Percentiles rank a stretch among this genome's conserved stretches.
Evolutionary conservation across 2,329 filamentous ascomycete species (phyloP).

Genomic region (Aspergillus caelatus): DNA sequence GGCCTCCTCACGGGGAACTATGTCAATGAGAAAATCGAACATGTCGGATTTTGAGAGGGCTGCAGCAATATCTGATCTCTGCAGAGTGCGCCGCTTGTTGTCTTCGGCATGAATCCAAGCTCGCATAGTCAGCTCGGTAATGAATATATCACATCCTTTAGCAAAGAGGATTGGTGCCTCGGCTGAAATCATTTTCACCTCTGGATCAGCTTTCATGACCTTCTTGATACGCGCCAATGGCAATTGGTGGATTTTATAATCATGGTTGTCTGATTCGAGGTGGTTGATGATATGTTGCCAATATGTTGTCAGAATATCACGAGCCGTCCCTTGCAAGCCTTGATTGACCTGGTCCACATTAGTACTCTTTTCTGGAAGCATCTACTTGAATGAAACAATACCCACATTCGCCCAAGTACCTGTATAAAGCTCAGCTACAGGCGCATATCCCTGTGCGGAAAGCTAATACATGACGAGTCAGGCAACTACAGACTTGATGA

Average conservation of each 20-base stretch:
- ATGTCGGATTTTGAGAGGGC: constrained; percentile 97
- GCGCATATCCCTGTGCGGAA: constrained; percentile 82
- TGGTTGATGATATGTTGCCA: constrained; percentile 99
- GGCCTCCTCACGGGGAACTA: constrained; percentile 94
- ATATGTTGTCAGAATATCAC: constrained; percentile 97
- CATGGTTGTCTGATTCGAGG: constrained; percentile 90
- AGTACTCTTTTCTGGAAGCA: constrained; percentile 24
- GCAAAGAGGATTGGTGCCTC: constrained; percentile 97
- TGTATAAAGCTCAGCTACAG: constrained; percentile 87
- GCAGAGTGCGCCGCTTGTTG: constrained; percentile 94
- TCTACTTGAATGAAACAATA: constrained; percentile 15
- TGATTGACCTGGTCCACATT: constrained; percentile 74
- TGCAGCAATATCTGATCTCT: constrained; percentile 94
- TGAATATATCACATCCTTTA: constrained; percentile 98
- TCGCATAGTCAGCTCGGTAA: constrained; percentile 97
- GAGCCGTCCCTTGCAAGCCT: constrained; percentile 87
- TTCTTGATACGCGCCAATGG: constrained; percentile 99
- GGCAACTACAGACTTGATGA: constrained; percentile 6
- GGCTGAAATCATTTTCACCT: constrained; percentile 99
- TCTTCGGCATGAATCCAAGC: constrained; percentile 99
- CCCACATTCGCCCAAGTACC: constrained; percentile 93
- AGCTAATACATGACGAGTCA: constrained; percentile 58
- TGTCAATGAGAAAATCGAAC: constrained; percentile 99
- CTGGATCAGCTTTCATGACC: constrained; percentile 99
- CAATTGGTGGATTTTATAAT: constrained; percentile 97